Conservation (phyloP, 495 filamentous ascomycete species). For the Pseudomonodictys pantanalensis region DNA sequence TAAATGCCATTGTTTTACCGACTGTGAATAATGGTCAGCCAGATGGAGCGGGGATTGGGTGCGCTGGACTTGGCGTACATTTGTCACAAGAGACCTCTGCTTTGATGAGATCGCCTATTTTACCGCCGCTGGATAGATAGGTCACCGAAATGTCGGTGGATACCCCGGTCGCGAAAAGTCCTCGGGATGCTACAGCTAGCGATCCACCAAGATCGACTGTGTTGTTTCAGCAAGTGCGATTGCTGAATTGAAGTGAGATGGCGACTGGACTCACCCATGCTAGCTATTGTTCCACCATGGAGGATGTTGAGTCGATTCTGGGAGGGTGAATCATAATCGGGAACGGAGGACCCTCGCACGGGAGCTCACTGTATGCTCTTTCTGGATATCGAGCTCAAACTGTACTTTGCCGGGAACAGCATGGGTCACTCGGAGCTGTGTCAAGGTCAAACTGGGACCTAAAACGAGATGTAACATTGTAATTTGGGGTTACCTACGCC, state of each 20-base stretch:
- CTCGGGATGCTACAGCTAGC: constrained; percentile 85
- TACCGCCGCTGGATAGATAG: constrained; percentile 80
- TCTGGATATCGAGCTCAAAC: constrained; percentile 81
- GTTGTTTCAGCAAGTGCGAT: background rate
- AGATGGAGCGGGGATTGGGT: background rate
- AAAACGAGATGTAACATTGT: constrained; percentile 1
- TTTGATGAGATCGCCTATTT: constrained; percentile 70
- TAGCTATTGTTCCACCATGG: constrained; percentile 93
- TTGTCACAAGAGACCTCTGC: constrained; percentile 81
- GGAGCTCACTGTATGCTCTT: constrained; percentile 76
- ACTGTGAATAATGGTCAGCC: constrained; percentile 49
- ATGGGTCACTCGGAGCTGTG: constrained; percentile 69
- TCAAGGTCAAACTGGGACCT: constrained; percentile 6
- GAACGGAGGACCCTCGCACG: too few relatives aligned
- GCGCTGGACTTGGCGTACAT: constrained; percentile 52
- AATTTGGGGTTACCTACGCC: constrained; percentile 24
- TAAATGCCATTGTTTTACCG: constrained; percentile 89
- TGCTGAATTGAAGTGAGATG: background rate
- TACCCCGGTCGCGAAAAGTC: constrained; percentile 84
- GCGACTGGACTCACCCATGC: constrained; percentile 61
- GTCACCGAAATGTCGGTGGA: constrained; percentile 95
- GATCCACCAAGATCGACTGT: constrained; percentile 94
- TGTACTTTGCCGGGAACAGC: constrained; percentile 76
- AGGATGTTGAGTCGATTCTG: constrained; percentile 83
- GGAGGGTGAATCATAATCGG: too few relatives aligned